phyloP scores from a whole-genome alignment of 1,284 basidiomycete species.

The Tetrapyrgos nigripes region DNA sequence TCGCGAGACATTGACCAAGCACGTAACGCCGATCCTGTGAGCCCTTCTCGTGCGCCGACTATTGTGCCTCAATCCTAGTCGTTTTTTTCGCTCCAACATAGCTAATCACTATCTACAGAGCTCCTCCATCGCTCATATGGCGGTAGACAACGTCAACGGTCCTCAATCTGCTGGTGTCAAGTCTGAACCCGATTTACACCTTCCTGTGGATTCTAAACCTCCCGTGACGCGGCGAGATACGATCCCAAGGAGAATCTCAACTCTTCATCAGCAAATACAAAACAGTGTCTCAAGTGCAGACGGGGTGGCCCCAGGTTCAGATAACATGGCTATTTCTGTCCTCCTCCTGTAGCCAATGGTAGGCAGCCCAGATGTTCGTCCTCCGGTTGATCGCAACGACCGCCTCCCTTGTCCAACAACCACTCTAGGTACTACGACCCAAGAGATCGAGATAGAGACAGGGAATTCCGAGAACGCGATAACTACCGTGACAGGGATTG shows the following conservation, averaged over 20 bases:
- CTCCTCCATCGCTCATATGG: not conserved
- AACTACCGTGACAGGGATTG: slow-evolving; percentile 38
- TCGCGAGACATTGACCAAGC: slow-evolving; percentile 18
- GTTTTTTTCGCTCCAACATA: not conserved
- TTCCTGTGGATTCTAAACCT: not conserved
- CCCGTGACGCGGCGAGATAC: not conserved
- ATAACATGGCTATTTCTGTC: not conserved
- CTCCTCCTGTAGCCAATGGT: not conserved
- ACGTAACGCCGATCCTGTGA: not conserved
- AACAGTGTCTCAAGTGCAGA: too few species aligned
- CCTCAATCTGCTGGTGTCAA: slow-evolving; percentile 6
- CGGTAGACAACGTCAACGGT: not conserved
- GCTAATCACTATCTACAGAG: not conserved
- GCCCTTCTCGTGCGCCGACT: not conserved
- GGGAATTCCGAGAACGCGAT: slow-evolving; percentile 35
- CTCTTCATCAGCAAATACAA: not conserved
- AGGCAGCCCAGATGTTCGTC: not conserved
- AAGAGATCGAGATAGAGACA: slow-evolving; percentile 37
- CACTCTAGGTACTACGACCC: slow-evolving; percentile 4
- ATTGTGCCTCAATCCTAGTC: not conserved
- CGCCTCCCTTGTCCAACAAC: slow-evolving; percentile 6
- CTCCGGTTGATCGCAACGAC: slow-evolving; percentile 8
- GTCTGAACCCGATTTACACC: not conserved
- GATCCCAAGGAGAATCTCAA: too few species aligned
- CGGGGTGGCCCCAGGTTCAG: too few species aligned